Evolutionary conservation across 176 grass and related monocot genomes (phyloP).

Genomic region (Oryza punctata): DNA sequence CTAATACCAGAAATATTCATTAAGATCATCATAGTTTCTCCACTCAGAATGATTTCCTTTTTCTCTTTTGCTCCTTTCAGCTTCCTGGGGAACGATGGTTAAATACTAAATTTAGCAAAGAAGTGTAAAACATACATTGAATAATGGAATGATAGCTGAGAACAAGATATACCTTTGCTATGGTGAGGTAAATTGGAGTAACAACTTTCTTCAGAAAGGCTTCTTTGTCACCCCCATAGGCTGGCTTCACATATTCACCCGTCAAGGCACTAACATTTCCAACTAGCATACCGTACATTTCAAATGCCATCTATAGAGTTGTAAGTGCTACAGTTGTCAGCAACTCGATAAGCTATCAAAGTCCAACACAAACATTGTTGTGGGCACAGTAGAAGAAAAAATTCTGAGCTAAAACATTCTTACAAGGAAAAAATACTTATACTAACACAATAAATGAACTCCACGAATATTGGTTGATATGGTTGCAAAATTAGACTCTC

Average conservation of each 20-base stretch:
- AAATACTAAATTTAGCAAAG: constrained; percentile 26
- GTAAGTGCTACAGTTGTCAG: constrained; percentile 39
- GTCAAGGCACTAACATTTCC: constrained; percentile 88
- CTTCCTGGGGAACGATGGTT: constrained; percentile 51
- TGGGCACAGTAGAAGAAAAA: not conserved
- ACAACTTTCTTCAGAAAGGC: constrained; percentile 90
- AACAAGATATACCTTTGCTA: constrained; percentile 55
- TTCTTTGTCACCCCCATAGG: constrained; percentile 96
- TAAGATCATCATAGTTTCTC: constrained; percentile 91
- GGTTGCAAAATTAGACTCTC: constrained; percentile 3
- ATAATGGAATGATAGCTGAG: constrained; percentile 28
- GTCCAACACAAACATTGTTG: constrained; percentile 16
- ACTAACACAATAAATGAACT: not conserved
- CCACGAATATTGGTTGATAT: constrained; percentile 7
- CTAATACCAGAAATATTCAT: constrained; percentile 84
- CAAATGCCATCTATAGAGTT: constrained; percentile 87
- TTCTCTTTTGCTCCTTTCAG: constrained; percentile 63
- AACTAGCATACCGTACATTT: constrained; percentile 88
- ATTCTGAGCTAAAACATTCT: not conserved
- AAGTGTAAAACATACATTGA: constrained; percentile 37
- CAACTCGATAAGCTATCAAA: not conserved
- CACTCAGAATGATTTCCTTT: constrained; percentile 79
- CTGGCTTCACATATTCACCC: constrained; percentile 83
- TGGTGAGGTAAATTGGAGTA: constrained; percentile 81
- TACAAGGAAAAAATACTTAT: not conserved